Conservation (phyloP, 2,329 filamentous ascomycete genomes). For the Sporothrix brasiliensis region DNA sequence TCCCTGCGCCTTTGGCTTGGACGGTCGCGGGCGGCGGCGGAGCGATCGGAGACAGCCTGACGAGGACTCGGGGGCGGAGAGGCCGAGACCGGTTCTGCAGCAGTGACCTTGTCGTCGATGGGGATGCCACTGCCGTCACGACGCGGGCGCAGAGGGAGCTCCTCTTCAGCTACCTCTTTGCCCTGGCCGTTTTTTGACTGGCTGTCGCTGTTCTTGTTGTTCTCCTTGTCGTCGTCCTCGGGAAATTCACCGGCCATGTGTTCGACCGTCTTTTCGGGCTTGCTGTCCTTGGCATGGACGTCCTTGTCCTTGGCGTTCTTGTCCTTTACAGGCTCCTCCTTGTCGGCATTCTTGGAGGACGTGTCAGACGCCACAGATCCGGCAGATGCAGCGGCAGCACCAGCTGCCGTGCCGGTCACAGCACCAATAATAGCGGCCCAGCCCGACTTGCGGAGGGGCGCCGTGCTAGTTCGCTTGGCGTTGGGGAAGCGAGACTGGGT, state of each 20-base stretch:
- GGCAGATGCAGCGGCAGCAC: conserved; percentile 33
- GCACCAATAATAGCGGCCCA: conserved; percentile 60
- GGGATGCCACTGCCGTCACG: background rate
- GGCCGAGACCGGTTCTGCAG: conserved; percentile 49
- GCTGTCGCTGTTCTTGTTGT: background rate
- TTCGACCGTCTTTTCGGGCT: background rate
- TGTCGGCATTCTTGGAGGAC: conserved; percentile 2
- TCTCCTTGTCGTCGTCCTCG: conserved; percentile 1
- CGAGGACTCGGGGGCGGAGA: conserved; percentile 59
- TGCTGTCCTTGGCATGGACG: background rate
- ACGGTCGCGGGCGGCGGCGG: conserved; percentile 37
- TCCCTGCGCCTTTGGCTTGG: too few relatives aligned
- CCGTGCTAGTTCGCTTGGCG: conserved; percentile 40
- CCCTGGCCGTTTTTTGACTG: conserved; percentile 27
- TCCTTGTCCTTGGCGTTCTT: background rate
- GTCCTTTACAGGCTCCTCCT: background rate
- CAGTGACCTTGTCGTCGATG: background rate
- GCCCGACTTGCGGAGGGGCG: conserved; percentile 42
- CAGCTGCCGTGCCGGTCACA: conserved; percentile 47
- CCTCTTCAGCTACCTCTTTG: conserved; percentile 33
- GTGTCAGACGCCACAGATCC: conserved; percentile 19
- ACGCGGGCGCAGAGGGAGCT: conserved; percentile 30
- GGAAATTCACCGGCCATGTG: conserved; percentile 27
- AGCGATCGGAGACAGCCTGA: background rate
- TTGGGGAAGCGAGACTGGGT: conserved; percentile 27